These are phyloP conservation scores for Colletotrichum scovillei DNA, from an alignment of 2,329 filamentous ascomycete genomes.

Conservation along the genomic window DNA sequence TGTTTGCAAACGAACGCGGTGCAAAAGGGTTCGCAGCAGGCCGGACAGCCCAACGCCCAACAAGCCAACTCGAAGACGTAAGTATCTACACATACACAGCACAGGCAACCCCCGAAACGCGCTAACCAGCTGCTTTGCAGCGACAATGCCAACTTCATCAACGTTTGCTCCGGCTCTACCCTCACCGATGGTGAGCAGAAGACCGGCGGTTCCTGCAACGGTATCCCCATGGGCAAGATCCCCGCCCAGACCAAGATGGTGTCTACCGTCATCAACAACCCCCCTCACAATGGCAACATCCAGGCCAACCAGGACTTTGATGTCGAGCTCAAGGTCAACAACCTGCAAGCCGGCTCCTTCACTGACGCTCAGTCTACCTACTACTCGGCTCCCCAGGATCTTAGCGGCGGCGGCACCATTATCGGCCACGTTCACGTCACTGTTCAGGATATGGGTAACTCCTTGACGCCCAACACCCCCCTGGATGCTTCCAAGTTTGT, in stretches of 20 bases:
- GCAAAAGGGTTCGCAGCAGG: slow-evolving; percentile 61
- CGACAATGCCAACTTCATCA: slow-evolving; percentile 71
- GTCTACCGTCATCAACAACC: slow-evolving; percentile 64
- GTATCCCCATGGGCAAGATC: slow-evolving; percentile 71
- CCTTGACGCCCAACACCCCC: slow-evolving; percentile 61
- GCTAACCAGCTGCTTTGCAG: slow-evolving; percentile 45
- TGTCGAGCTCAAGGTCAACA: slow-evolving; percentile 62
- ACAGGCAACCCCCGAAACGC: not conserved
- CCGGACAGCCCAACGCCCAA: slow-evolving; percentile 58
- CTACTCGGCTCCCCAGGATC: slow-evolving; percentile 68
- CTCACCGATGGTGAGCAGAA: slow-evolving; percentile 72
- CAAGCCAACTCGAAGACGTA: slow-evolving; percentile 65
- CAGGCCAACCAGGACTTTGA: slow-evolving; percentile 61
- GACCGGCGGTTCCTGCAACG: slow-evolving; percentile 71
- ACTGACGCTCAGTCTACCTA: slow-evolving; percentile 71
- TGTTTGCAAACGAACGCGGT: slow-evolving; percentile 47
- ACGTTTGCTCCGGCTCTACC: slow-evolving; percentile 66
- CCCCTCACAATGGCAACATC: slow-evolving; percentile 62
- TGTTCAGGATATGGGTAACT: slow-evolving; percentile 65
- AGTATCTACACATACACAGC: slow-evolving; percentile 39
- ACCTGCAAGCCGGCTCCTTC: slow-evolving; percentile 68
- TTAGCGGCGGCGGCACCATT: slow-evolving; percentile 60
- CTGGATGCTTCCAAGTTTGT: slow-evolving; percentile 65
- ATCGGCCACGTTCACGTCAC: slow-evolving; percentile 71
- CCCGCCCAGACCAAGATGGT: slow-evolving; percentile 67